These are phyloP conservation scores for Leishmania guyanensis DNA, from an alignment of 208 protist species.

Conservation along the genomic window DNA sequence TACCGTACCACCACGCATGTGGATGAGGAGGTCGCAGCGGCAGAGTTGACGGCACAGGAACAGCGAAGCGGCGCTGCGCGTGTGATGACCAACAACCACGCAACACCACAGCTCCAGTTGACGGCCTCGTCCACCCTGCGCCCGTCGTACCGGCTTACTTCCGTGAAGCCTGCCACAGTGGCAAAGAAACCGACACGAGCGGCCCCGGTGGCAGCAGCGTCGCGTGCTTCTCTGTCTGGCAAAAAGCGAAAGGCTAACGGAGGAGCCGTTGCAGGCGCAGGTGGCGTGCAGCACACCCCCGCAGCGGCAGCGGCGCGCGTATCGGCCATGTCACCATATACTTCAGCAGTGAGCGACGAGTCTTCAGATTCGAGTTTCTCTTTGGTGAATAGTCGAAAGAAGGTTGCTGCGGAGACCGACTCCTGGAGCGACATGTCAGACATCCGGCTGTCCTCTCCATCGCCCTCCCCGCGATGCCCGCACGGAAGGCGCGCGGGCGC, in stretches of 20 bases:
- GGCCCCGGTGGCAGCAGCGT: not conserved
- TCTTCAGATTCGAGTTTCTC: slow-evolving; percentile 24
- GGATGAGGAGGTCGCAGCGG: not conserved
- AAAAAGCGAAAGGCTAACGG: not conserved
- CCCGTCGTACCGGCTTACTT: slow-evolving; percentile 8
- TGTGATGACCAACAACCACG: not conserved
- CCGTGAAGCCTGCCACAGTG: not conserved
- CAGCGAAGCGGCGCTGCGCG: not conserved
- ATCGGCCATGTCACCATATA: slow-evolving; percentile 23
- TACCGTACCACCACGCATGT: not conserved
- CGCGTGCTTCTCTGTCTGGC: not conserved
- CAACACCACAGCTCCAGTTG: not conserved
- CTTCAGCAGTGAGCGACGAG: slow-evolving; percentile 6
- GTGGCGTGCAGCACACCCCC: not conserved
- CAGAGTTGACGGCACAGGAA: not conserved
- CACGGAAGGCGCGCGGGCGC: not conserved
- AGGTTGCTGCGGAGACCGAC: not conserved
- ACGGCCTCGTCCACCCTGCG: not conserved
- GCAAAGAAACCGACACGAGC: not conserved
- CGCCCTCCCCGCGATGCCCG: slow-evolving; percentile 23
- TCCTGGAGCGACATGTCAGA: not conserved
- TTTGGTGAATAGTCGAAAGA: slow-evolving; percentile 8
- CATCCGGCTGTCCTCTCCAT: slow-evolving; percentile 12
- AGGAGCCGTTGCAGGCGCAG: not conserved
- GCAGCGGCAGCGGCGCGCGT: slow-evolving; percentile 4